These are phyloP conservation scores for Pythium periplocum DNA, from an alignment of 352 stramenopile species.

Conservation along the genomic window DNA sequence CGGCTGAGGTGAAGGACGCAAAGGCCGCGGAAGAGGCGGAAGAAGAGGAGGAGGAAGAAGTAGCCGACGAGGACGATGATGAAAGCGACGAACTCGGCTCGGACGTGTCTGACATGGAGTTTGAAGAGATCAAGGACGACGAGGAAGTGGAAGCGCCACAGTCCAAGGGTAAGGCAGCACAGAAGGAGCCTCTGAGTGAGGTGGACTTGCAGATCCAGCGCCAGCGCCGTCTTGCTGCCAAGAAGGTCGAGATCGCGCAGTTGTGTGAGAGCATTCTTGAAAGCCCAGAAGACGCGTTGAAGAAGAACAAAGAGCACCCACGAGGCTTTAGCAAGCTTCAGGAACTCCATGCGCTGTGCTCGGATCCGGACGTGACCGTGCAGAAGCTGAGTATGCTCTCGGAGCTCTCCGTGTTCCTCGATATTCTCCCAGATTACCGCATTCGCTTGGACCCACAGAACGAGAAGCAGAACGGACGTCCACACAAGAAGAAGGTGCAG, in stretches of 20 bases:
- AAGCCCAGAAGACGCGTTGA: constrained; percentile 80
- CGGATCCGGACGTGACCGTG: constrained; percentile 69
- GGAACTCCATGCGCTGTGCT: constrained; percentile 63
- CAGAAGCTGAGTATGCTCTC: constrained; percentile 90
- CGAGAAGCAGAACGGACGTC: constrained; percentile 78
- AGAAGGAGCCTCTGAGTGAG: constrained; percentile 21
- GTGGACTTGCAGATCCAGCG: constrained; percentile 69
- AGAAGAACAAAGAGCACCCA: constrained; percentile 83
- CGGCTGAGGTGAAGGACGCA: constrained; percentile 11
- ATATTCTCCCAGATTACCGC: constrained; percentile 94
- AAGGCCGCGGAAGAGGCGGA: constrained; percentile 13
- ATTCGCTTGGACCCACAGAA: constrained; percentile 84
- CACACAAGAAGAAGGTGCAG: constrained; percentile 84
- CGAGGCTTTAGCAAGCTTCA: constrained; percentile 76
- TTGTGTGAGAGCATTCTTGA: constrained; percentile 88
- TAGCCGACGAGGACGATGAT: constrained; percentile 31
- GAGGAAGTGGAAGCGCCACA: constrained; percentile 2
- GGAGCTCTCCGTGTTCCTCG: constrained; percentile 92
- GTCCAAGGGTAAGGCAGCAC: constrained; percentile 4
- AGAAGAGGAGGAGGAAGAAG: constrained; percentile 22
- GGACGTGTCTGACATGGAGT: constrained; percentile 79
- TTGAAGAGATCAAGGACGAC: constrained; percentile 60
- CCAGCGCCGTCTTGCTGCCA: constrained; percentile 55
- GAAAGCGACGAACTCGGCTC: constrained; percentile 46
- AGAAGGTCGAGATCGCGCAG: constrained; percentile 87